Evolutionary conservation across 768 basidiomycete genomes (phyloP).

Genomic region (Inosperma sp.): DNA sequence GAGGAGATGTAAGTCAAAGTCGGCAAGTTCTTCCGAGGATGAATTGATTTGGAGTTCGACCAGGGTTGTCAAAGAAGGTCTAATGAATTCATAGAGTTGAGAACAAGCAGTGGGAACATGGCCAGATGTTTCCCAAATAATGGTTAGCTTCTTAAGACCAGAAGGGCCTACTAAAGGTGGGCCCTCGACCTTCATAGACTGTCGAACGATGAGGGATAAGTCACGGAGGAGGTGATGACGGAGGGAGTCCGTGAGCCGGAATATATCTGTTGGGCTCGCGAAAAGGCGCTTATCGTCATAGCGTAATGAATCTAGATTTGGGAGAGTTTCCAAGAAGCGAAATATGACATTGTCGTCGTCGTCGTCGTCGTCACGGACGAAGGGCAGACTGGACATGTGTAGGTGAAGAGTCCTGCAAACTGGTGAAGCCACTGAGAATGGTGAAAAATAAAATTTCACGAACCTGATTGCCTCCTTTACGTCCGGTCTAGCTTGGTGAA

Average conservation of each 20-base stretch:
- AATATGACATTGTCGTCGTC: not conserved
- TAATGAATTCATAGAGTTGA: conserved; percentile 3
- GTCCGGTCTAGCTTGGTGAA: no score
- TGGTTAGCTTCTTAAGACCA: conserved; percentile 7
- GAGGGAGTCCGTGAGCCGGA: conserved; percentile 6
- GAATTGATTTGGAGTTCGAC: conserved; percentile 2
- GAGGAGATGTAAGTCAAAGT: conserved; percentile 7
- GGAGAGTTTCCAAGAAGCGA: conserved; percentile 4
- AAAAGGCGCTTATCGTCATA: not conserved
- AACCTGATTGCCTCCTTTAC: no score
- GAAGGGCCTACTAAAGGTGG: conserved; percentile 1
- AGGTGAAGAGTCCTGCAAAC: no score
- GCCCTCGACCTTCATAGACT: not conserved
- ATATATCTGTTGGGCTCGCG: not conserved
- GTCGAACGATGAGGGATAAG: not conserved
- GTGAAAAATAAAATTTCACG: no score
- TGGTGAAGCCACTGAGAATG: no score
- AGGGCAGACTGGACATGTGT: no score
- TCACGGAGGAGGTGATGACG: conserved; percentile 7
- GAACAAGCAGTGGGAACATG: not conserved
- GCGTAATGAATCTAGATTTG: conserved; percentile 6
- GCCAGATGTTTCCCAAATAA: conserved; percentile 7
- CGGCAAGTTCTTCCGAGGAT: not conserved
- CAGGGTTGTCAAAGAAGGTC: conserved; percentile 8
- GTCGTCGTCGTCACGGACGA: no score